Base-by-base conservation (phyloP, 768 basidiomycete species). In the Phaffia tasmanica region DNA sequence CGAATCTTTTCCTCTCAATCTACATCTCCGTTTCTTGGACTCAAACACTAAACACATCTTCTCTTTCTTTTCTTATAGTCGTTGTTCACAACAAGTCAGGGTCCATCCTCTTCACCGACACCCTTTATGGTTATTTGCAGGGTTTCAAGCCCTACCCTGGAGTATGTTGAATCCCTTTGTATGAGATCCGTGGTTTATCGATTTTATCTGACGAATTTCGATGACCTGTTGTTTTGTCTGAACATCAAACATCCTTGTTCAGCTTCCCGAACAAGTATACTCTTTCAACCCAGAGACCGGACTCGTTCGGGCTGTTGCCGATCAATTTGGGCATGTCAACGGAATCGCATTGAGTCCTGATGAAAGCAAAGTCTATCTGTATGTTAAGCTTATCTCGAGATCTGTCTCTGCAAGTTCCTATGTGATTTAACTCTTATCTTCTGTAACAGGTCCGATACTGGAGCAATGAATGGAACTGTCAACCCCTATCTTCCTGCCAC, bases 51-150 rank as follows among this genome's bases (percentile, higher is more conserved):
- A 18, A 53, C 18, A 27, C 18, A 21, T 18, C 47, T 23, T 65
- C 60, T 59, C 54, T 59, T 53, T 60, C 57, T 9, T 23, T 65
- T 25, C 59, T 54, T 23, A 59, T 54, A 25, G 35, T 65, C 15
- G 35, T 46, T 25, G 64, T 65, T 18, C 64, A 65, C 58, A 57
- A 57, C n/a, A 30, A 48, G 15, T 30, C 81, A 69, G 83, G 83
- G 48, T 82, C 82, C 49, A 70, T 89, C 1, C 88, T 86, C 77
- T 88, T 89, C 76, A 89, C 87, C 0, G 87, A 90, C 72, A 79
- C 80, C 19, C 77, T 79, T 82, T 85, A 85, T 70, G 85, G 86
- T 0, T 85, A 79, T 71, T 63, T 85, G 46, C 82, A 83, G 66
- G 78, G 79, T 57, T 89, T 88, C 79, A 83, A 87, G 58, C 83